These are phyloP conservation scores for Boletus rufocinnamomeus DNA, from an alignment of 768 basidiomycete genomes.

Conservation along the genomic window DNA sequence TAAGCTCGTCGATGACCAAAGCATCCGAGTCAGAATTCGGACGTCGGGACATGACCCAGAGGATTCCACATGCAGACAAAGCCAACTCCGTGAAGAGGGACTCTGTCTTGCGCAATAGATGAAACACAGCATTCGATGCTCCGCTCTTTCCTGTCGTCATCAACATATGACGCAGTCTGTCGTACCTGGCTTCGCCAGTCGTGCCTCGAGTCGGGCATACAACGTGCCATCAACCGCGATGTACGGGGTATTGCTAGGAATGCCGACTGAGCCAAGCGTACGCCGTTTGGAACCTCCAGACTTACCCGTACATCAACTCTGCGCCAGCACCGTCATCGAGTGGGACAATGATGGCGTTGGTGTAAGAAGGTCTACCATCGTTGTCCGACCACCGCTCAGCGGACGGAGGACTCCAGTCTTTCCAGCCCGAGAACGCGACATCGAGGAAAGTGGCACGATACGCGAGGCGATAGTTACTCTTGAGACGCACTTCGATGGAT, in stretches of 20 bases:
- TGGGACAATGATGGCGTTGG: constrained; percentile 37
- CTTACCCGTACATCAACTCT: constrained; percentile 57
- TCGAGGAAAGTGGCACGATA: constrained; percentile 24
- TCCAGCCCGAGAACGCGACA: constrained; percentile 3
- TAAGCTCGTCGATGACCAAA: not conserved
- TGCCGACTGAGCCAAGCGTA: not conserved
- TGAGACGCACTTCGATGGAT: constrained; percentile 36
- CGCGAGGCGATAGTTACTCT: constrained; percentile 19
- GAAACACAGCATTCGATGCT: too few relatives aligned
- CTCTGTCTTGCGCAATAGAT: not conserved
- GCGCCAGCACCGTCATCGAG: constrained; percentile 44
- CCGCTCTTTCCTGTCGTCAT: not conserved
- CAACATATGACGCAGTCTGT: constrained; percentile 50
- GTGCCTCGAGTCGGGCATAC: constrained; percentile 48
- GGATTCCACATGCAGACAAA: too few relatives aligned
- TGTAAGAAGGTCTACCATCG: not conserved
- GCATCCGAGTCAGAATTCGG: not conserved
- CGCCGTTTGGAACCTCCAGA: not conserved
- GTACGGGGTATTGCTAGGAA: constrained; percentile 45
- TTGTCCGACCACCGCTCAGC: constrained; percentile 16
- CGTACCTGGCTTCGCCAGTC: constrained; percentile 39
- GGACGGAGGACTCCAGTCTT: constrained; percentile 12
- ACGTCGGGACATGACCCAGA: not conserved
- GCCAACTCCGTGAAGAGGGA: not conserved
- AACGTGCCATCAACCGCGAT: constrained; percentile 48